Percentiles rank a stretch among this genome's conserved stretches.
phyloP scores from a whole-genome alignment of 176 grass and related monocot species.

The Hyparrhenia diplandra region DNA sequence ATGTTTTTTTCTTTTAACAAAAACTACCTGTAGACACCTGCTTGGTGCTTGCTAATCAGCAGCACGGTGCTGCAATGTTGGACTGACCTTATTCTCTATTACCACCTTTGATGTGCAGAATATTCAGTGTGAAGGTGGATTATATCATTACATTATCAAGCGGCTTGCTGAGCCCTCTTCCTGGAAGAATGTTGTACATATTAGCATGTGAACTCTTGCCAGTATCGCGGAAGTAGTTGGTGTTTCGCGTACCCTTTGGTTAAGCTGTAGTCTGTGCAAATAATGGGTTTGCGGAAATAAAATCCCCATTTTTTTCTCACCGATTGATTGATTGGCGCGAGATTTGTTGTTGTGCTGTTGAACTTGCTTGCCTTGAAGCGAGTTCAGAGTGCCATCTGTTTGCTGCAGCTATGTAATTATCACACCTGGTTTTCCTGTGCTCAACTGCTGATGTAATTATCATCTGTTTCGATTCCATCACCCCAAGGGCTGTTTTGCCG shows the following conservation, averaged over 20 bases:
- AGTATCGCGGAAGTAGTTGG: constrained; percentile 29
- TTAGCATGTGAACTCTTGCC: constrained; percentile 36
- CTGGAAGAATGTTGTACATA: constrained; percentile 46
- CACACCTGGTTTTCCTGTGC: background rate
- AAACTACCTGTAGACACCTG: background rate
- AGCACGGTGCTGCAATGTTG: background rate
- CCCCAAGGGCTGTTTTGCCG: background rate
- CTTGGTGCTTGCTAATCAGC: background rate
- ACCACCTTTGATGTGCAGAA: constrained; percentile 13
- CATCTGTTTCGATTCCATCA: background rate
- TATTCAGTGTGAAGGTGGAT: background rate
- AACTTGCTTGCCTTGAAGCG: constrained; percentile 6
- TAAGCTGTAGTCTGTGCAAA: constrained; percentile 52
- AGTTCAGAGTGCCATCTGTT: background rate
- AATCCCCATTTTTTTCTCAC: constrained; percentile 36
- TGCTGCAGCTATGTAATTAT: constrained; percentile 11
- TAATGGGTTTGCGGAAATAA: constrained; percentile 54
- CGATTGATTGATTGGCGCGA: constrained; percentile 4
- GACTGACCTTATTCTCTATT: constrained; percentile 1
- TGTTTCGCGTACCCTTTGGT: constrained; percentile 23
- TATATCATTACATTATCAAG: constrained; percentile 22
- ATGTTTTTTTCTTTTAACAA: background rate
- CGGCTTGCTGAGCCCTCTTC: background rate
- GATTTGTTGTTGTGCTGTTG: constrained; percentile 7
- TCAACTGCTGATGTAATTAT: constrained; percentile 12